phyloP scores from a whole-genome alignment of 306 rosid genomes.

The Rosa persica region DNA sequence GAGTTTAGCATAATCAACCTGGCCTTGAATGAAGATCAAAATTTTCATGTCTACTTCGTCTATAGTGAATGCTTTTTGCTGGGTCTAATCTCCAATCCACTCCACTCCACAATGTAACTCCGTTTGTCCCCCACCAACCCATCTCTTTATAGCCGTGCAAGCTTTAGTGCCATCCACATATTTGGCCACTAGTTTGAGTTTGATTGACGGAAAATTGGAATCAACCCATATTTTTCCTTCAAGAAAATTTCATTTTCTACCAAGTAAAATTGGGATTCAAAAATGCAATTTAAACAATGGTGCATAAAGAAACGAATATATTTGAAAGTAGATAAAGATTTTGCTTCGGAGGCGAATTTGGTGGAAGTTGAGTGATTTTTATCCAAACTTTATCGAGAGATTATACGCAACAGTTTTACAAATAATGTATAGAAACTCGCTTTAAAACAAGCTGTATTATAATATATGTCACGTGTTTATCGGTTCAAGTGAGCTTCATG shows the following conservation, averaged over 20 bases:
- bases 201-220: constrained; percentile 8
- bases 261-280: not conserved
- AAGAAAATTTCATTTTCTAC: not conserved
- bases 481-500: not conserved
- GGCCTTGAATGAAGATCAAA: not conserved
- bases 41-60: not conserved
- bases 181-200: not conserved
- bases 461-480: no score
- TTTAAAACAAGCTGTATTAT: no score
- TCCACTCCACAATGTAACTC: constrained; percentile 22
- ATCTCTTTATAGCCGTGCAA: constrained; percentile 8
- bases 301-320: not conserved
- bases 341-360: not conserved
- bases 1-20: not conserved
- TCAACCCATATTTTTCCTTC: not conserved
- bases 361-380: no score
- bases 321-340: not conserved
- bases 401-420: no score
- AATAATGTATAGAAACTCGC: no score
- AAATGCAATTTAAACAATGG: not conserved
- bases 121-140: constrained; percentile 45
- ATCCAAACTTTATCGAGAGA: no score
- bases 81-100: not conserved
- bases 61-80: not conserved
- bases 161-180: constrained; percentile 5